Percentiles rank a stretch among this genome's conserved stretches.
These are phyloP conservation scores for Picea abies DNA, from an alignment of 83 land plant species.

Conservation along the genomic window DNA sequence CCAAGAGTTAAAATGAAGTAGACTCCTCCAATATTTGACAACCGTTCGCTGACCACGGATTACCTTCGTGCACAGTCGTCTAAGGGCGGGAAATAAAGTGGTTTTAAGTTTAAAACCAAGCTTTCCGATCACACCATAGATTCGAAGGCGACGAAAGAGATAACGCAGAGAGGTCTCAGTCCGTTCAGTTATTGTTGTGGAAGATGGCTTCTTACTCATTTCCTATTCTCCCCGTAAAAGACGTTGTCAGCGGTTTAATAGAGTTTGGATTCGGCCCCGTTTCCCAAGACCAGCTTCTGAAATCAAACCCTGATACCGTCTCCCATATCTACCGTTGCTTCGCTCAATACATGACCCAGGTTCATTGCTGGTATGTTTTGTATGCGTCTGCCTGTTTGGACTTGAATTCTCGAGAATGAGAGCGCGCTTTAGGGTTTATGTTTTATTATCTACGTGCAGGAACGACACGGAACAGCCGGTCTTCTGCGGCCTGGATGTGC, in stretches of 20 bases:
- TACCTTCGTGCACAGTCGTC: no score
- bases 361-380: background rate
- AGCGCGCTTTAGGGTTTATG: background rate
- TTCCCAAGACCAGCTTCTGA: background rate
- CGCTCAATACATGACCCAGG: background rate
- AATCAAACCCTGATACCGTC: background rate
- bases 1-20: no score
- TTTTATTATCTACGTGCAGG: slow-evolving; percentile 16
- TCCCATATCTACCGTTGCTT: background rate
- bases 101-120: no score
- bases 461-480: slow-evolving; percentile 38
- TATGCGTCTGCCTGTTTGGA: background rate
- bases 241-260: background rate
- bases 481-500: slow-evolving; percentile 42
- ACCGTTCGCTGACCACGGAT: no score
- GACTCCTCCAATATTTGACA: no score
- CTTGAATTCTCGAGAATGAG: background rate
- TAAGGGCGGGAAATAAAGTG: no score
- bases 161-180: no score
- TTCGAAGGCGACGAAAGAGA: no score
- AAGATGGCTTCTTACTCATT: no score
- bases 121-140: no score
- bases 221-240: background rate
- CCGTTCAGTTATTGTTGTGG: no score
- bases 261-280: background rate